phyloP scores from a whole-genome alignment of 2,329 filamentous ascomycete genomes.

The Fusarium sp. region DNA sequence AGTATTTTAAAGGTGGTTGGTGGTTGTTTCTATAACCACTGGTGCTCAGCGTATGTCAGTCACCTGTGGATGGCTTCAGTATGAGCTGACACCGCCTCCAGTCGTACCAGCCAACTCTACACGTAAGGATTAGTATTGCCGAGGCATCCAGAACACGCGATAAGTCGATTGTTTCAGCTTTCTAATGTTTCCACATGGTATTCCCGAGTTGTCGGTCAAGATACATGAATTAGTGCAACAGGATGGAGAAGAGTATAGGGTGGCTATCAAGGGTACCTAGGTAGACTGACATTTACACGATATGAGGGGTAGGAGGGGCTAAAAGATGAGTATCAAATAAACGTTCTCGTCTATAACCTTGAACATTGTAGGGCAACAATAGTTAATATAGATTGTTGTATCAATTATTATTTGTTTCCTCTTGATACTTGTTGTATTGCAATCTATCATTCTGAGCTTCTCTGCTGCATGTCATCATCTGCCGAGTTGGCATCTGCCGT shows the following conservation, averaged over 20 bases:
- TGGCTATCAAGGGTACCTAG: conserved; percentile 7
- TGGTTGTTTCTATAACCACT: conserved; percentile 20
- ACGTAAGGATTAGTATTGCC: conserved; percentile 13
- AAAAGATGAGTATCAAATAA: neutral
- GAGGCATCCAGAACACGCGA: conserved; percentile 18
- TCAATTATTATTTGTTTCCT: too few species aligned
- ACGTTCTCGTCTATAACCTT: neutral
- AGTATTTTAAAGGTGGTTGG: neutral
- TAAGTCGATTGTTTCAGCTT: conserved; percentile 7
- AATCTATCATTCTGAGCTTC: neutral
- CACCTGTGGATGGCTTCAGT: conserved; percentile 30
- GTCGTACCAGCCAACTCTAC: conserved; percentile 33
- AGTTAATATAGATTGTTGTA: neutral
- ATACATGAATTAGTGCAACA: neutral
- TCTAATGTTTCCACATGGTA: conserved; percentile 2
- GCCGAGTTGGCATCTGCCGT: neutral
- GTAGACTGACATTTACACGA: neutral
- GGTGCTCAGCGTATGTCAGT: conserved; percentile 11
- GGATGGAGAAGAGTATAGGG: conserved; percentile 16
- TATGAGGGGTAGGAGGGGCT: neutral
- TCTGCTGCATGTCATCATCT: conserved; percentile 3
- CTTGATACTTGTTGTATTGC: neutral
- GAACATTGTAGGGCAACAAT: neutral
- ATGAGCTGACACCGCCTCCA: conserved; percentile 34
- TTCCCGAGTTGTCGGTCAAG: conserved; percentile 2